A percentile compares a stretch with the other conserved stretches of the same genome.
Evolutionary conservation across 2,329 filamentous ascomycete species (phyloP).

Genomic region (Colletotrichum karsti): DNA sequence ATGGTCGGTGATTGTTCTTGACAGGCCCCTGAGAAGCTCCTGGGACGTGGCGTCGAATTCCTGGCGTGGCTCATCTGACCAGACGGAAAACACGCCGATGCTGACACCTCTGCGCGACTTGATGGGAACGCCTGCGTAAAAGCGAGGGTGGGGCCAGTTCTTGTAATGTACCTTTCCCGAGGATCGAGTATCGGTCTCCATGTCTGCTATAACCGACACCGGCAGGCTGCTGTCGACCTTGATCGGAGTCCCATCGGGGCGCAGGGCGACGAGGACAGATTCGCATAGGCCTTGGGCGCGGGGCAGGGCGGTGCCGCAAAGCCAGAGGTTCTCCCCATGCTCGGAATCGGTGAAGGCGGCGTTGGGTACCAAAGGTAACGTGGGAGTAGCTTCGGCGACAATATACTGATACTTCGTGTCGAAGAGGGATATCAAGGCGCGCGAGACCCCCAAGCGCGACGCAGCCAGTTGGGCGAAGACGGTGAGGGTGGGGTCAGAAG

Average conservation of each 20-base stretch:
- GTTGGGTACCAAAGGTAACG: constrained; percentile 43
- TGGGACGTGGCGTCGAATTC: constrained; percentile 37
- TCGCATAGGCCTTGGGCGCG: constrained; percentile 39
- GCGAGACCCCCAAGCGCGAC: constrained; percentile 46
- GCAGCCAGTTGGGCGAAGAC: constrained; percentile 59
- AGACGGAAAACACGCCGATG: constrained; percentile 50
- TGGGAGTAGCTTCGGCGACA: constrained; percentile 58
- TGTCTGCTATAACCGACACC: constrained; percentile 43
- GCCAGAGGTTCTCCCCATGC: constrained; percentile 27
- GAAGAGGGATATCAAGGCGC: constrained; percentile 61
- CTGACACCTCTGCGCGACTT: constrained; percentile 48
- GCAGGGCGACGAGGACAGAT: constrained; percentile 28
- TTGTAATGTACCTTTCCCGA: constrained; percentile 34
- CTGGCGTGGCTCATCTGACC: constrained; percentile 36
- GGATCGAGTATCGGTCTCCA: constrained; percentile 41
- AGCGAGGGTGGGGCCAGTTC: constrained; percentile 35
- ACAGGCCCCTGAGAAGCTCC: constrained; percentile 35
- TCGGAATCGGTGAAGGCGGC: background rate
- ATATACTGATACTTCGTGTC: constrained; percentile 56
- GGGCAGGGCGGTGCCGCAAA: constrained; percentile 39
- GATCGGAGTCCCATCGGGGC: background rate
- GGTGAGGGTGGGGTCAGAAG: constrained; percentile 49
- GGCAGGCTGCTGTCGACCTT: constrained; percentile 34
- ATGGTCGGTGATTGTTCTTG: constrained; percentile 43
- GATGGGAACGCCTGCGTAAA: constrained; percentile 53